Evolutionary conservation across 257 asterid genomes (phyloP).

Genomic region (Solanum lycopersicoides): DNA sequence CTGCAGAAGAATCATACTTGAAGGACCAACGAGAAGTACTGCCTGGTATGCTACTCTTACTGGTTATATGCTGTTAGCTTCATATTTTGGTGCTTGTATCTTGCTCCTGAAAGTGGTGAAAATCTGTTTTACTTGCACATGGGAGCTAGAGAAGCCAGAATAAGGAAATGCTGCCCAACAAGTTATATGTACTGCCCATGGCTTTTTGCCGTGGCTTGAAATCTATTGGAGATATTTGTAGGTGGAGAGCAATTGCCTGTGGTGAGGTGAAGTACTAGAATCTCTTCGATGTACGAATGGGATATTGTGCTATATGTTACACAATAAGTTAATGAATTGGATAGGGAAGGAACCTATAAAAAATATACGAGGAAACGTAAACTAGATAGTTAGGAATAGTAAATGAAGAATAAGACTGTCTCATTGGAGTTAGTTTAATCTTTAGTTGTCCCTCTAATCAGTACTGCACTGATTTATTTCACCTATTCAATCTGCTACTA

Average conservation of each 20-base stretch:
- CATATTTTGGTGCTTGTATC: not conserved
- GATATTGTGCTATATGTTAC: not conserved
- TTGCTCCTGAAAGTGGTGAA: not conserved
- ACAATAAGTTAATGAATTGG: not conserved
- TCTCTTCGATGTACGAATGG: not conserved
- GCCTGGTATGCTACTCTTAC: slow-evolving; percentile 39
- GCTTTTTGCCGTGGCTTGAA: not conserved
- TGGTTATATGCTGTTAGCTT: not conserved
- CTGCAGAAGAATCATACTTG: slow-evolving; percentile 47
- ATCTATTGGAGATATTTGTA: not conserved
- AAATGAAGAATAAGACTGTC: not conserved
- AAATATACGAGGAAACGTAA: not conserved
- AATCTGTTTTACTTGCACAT: not conserved
- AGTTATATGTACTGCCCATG: not conserved
- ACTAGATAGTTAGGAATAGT: not conserved
- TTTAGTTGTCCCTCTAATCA: not conserved
- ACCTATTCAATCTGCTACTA: not conserved
- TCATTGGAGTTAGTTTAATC: not conserved
- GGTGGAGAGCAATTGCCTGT: not conserved
- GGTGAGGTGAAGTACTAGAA: not conserved
- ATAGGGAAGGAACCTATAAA: not conserved
- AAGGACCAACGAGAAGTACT: slow-evolving; percentile 32
- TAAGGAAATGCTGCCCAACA: not conserved
- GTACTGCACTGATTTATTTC: not conserved
- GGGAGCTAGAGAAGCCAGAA: not conserved